Evolutionary conservation across 768 basidiomycete genomes (phyloP).

Genomic region (Amanita exitialis): DNA sequence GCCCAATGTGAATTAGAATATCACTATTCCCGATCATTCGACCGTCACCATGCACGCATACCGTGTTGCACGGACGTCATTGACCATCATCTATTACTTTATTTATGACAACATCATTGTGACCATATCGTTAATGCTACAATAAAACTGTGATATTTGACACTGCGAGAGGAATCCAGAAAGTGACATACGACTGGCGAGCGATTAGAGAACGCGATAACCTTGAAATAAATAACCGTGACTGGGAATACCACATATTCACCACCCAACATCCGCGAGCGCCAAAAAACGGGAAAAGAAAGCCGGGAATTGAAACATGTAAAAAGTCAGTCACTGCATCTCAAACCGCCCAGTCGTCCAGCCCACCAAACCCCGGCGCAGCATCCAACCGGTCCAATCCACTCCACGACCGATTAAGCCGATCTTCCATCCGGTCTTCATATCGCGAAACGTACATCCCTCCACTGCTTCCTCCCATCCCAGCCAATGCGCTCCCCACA

Average conservation of each 20-base stretch:
- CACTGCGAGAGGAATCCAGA: not conserved
- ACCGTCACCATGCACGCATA: not conserved
- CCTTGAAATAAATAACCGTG: not conserved
- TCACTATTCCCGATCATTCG: no score
- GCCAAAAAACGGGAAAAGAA: not conserved
- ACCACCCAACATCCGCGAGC: not conserved
- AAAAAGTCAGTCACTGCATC: not conserved
- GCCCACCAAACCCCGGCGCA: constrained; percentile 17
- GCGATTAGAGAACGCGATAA: not conserved
- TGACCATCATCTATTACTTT: not conserved
- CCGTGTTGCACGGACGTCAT: not conserved
- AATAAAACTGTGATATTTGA: not conserved
- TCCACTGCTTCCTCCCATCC: constrained; percentile 12
- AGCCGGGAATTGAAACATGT: not conserved
- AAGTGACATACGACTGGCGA: not conserved
- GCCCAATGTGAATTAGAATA: no score
- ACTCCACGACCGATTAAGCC: constrained; percentile 40
- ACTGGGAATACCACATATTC: not conserved
- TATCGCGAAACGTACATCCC: constrained; percentile 15
- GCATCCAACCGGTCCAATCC: constrained; percentile 21
- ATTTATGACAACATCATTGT: not conserved
- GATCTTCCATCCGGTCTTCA: constrained; percentile 43
- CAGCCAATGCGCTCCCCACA: constrained; percentile 11
- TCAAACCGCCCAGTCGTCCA: constrained; percentile 53
- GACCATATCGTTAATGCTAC: not conserved